Conservation (phyloP, 2,329 filamentous ascomycete species). For the Pestalotiopsis sp. region DNA sequence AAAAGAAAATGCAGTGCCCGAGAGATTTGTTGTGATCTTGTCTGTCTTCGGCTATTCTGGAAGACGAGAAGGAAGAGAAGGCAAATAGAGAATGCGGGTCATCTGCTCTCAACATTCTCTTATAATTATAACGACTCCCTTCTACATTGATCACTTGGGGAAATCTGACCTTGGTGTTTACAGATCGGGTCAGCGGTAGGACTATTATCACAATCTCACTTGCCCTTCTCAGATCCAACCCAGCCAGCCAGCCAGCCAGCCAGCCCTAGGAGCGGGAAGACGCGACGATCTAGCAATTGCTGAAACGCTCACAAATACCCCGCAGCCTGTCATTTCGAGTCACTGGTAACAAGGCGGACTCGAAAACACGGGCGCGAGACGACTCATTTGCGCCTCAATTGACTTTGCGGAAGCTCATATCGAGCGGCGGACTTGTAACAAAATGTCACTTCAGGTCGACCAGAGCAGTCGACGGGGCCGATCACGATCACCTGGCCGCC, state of each 20-base stretch:
- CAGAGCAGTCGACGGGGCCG: slow-evolving; percentile 44
- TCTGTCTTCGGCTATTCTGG: background rate
- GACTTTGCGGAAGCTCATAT: background rate
- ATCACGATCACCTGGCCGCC: slow-evolving; percentile 46
- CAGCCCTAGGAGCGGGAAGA: slow-evolving; percentile 4
- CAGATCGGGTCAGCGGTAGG: background rate
- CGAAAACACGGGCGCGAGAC: background rate
- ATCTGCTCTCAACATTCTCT: background rate
- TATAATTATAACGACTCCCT: background rate
- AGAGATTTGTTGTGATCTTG: background rate
- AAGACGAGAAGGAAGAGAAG: background rate
- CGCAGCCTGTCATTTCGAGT: background rate
- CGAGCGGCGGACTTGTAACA: background rate
- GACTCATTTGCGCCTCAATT: background rate
- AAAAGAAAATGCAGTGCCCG: background rate
- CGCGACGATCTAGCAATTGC: background rate
- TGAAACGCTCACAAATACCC: background rate
- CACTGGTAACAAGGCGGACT: background rate
- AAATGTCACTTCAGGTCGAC: slow-evolving; percentile 54
- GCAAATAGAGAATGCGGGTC: background rate
- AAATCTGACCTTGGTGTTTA: background rate
- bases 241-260: slow-evolving; percentile 1
- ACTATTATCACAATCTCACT: background rate
- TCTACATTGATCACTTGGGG: background rate
- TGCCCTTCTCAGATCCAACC: background rate